A percentile compares a stretch with the other conserved stretches of the same genome.
Evolutionary conservation across 805 yeast genomes (phyloP).

Genomic region (Candida verbasci): DNA sequence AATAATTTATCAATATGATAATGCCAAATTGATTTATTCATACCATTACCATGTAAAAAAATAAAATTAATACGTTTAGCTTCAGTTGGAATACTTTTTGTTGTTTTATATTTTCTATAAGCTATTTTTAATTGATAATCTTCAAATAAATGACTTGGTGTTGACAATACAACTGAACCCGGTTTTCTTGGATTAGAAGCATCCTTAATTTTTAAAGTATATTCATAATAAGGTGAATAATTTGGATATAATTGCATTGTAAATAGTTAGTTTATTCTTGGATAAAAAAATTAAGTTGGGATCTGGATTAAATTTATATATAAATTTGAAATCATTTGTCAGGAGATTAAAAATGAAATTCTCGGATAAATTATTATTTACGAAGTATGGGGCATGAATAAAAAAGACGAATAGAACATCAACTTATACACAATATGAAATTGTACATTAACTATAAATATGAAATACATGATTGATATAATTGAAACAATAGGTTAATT

Average conservation of each 20-base stretch:
- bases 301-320: too few relatives aligned
- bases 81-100: slow-evolving; percentile 11
- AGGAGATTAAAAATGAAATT: too few relatives aligned
- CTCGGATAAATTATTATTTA: too few relatives aligned
- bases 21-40: slow-evolving; percentile 63
- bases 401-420: too few relatives aligned
- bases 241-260: slow-evolving; percentile 8
- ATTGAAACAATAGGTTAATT: too few relatives aligned
- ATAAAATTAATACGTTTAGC: slow-evolving; percentile 41
- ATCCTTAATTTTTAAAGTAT: slow-evolving; percentile 12
- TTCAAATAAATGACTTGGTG: slow-evolving; percentile 27
- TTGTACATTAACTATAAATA: too few relatives aligned
- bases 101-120: slow-evolving; percentile 39
- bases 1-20: slow-evolving; percentile 45
- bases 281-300: too few relatives aligned
- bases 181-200: slow-evolving; percentile 36
- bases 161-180: slow-evolving; percentile 20
- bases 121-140: slow-evolving; percentile 44
- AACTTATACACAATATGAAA: too few relatives aligned
- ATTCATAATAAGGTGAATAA: slow-evolving; percentile 9
- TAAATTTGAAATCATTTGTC: too few relatives aligned
- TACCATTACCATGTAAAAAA: slow-evolving; percentile 61
- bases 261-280: neutral
- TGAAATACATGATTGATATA: too few relatives aligned
- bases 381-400: too few relatives aligned